Conservation (phyloP, 129 eudicot genomes). For the Flaveria bidentis region DNA sequence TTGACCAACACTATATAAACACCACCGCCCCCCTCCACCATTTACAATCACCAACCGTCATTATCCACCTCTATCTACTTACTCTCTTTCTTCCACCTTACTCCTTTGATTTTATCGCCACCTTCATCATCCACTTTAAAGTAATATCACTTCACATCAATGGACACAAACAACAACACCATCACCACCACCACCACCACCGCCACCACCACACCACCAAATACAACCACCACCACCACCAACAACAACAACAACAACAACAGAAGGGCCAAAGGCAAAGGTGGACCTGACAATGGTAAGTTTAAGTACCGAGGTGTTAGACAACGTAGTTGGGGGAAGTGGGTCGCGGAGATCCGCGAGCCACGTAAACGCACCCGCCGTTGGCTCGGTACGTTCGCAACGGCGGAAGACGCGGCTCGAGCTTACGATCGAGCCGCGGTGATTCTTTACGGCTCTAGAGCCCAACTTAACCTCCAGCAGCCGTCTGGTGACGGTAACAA, state of each 20-base stretch:
- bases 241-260: conserved; percentile 21
- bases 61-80: conserved; percentile 33
- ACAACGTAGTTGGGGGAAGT: conserved; percentile 92
- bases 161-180: conserved; percentile 32
- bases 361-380: conserved; percentile 74
- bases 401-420: conserved; percentile 85
- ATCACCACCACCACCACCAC: conserved; percentile 28
- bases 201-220: conserved; percentile 24
- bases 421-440: conserved; percentile 86
- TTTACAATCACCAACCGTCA: conserved; percentile 42
- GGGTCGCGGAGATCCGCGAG: conserved; percentile 92
- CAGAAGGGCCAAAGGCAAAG: conserved; percentile 51
- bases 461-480: conserved; percentile 77
- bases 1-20: conserved; percentile 32
- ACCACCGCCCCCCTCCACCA: conserved; percentile 80
- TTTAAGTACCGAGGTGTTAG: conserved; percentile 74
- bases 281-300: conserved; percentile 73
- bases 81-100: conserved; percentile 30
- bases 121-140: not conserved
- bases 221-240: not conserved
- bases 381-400: conserved; percentile 85
- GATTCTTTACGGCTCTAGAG: conserved; percentile 63
- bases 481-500: conserved; percentile 24
- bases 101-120: conserved; percentile 36
- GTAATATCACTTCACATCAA: not conserved